Base-by-base conservation (phyloP, 2,329 filamentous ascomycete species). In the Cercospora citrullina region DNA sequence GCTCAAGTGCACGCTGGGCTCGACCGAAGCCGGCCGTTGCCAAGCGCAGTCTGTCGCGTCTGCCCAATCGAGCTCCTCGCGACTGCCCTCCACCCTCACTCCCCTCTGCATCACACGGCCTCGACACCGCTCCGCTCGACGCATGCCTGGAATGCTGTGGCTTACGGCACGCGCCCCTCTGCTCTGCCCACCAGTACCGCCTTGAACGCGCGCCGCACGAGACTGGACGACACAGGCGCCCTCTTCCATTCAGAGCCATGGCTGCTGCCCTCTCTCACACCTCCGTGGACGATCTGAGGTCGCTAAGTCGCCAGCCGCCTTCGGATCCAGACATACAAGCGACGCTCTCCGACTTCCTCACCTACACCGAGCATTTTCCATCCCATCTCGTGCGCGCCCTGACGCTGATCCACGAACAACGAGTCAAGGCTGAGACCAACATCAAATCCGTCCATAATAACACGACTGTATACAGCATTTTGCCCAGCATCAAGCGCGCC, bases 361-460 rank as follows among this genome's bases (percentile, higher is more conserved):
- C 89, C 77, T 90, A 90, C 79, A 90, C 88, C 70, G 88, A 90
- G 79, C 89, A 88, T 81, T 88, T 89, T 66, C 88, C 88, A 36
- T 87, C 87, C 9, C 87, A 90, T 76, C 81, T 90, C 26, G 83
- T 85, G 67, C 87, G 88, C 73, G 89, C 87, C 70, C 80, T 90
- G 64, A 87, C 85, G 62, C 81, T 90, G 66, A 88, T 90, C 73
- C 82, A 83, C 70, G 80, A 84, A 69, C 82, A 85, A 70, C 82
- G 85, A 69, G 73, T 76, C 39, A 78, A 78, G 62, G 84, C 83
- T 68, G 75, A 79, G 68, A 75, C 79, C 14, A 80, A 79, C 60
- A 81, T 83, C 67, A 77, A 79, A 69, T 74, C 76, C 12, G 80
- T 86, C 51, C 84, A 86, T 76, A 76, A 82, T 48, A 80, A 85